Evolutionary conservation across 2,329 filamentous ascomycete genomes (phyloP), one percentile per base, ranked within the genome.

Genomic region (Xylaria sp.): DNA sequence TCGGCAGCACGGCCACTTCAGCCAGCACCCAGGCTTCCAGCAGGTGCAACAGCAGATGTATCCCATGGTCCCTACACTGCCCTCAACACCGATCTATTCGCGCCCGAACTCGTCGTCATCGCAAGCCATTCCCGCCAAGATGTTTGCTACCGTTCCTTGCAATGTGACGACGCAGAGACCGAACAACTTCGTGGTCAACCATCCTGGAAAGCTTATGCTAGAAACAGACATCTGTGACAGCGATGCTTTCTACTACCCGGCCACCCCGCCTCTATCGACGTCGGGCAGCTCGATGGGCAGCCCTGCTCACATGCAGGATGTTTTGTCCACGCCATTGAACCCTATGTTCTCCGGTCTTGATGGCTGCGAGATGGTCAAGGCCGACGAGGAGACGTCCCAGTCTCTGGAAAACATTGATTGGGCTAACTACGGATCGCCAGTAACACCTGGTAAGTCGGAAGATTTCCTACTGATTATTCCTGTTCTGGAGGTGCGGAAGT

Each of bases 221-320:
- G 92, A 97, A 80, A 93, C 92, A 18, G 91, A 94, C 75, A 88
- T 92, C 70, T 83, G 86, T 75, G 86, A 90, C 75, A 81, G 82
- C 36, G 89, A 91, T 68, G 81, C 85, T 75, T 87, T 89, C 73
- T 92, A 91, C 82, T 93, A 93, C 78, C 94, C 94, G 41, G 90
- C 93, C 8, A 98, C 94, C 23, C 94, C 94, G 58, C 92, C 94
- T 55, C 86, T 98, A 76, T 97, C 94, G 28, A 91, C 92, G 2
- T 91, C 93, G 36, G 92, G 92, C 73, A 97, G 94, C 85, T 90
- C 89, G 66, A 91, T 94, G 77, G 94, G 93, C 84, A 97, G 94
- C 86, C 94, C 95, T 61, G 91, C 91, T 71, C 91, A 87, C 80
- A 91, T 73, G 18, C 74, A 86, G 78, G 93, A 94, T 71, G 83